Evolutionary conservation across 345 rosid species (phyloP), one percentile per base, ranked within the genome.

Genomic region (Brassica napus): DNA sequence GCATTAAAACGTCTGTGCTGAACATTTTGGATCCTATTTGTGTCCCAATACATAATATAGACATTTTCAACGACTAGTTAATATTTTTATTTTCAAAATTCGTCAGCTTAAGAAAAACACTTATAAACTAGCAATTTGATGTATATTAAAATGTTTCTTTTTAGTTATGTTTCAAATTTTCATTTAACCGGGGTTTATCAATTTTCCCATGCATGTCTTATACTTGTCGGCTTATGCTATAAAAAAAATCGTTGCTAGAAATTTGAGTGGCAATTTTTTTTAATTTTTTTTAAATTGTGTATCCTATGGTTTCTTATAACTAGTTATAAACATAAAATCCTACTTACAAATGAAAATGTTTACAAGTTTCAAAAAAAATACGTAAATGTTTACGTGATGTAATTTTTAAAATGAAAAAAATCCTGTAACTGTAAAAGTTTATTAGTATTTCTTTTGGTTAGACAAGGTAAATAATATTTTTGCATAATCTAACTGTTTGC

Each of bases 11-110:
- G 64, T 73, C 24, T 67, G 74, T 15, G 74, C 15, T 32, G 55
- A 2, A 42, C 73, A 73, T 9, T 72, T 66, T 79, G 42, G 77
- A 79, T 73, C 42, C 23, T 66, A 14, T 78, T 65, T 37, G 60
- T 42, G 37, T 32, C 68, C 75, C n/a, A 34, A 10, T 32, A 55
- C 28, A 15, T 16, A 8, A 44, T 23, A 77, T n/a, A 42, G 49
- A 10, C 8, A 28, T 42, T 30, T 23, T 37, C 28, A 77, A 69
- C 26, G 28, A 58, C 15, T 26, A 30, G 21, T 39, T 59, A 44
- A 47, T 32, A 34, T 6, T 57, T 42, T 6, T 6, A 8, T 62
- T 30, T 64, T 47, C 9, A 10, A 10, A 73, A 30, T 3, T 0
- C n/a, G 2, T 4, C 44, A 16, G 1, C 34, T 9, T 30, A 3